These are phyloP conservation scores for Colletotrichum sidae DNA, from an alignment of 2,329 filamentous ascomycete species.

Conservation along the genomic window DNA sequence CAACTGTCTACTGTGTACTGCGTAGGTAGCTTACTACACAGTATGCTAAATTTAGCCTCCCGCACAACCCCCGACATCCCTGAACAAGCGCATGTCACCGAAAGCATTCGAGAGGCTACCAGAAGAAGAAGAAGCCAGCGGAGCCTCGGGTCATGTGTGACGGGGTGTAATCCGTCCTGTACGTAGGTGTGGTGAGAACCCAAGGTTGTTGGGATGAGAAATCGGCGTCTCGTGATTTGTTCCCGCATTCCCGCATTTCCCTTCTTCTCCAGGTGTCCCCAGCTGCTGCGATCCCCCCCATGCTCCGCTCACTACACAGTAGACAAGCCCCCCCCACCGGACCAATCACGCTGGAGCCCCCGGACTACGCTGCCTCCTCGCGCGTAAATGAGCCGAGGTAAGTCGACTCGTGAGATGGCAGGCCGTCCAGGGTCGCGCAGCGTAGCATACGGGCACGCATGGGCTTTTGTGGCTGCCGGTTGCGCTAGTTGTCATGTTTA, in stretches of 20 bases:
- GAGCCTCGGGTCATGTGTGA: constrained; percentile 23
- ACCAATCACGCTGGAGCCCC: constrained; percentile 14
- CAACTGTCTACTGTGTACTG: no score
- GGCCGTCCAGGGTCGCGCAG: no score
- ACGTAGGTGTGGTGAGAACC: no score
- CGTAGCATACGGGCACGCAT: no score
- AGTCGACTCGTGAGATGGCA: constrained; percentile 24
- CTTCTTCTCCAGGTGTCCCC: constrained; percentile 11
- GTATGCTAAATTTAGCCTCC: no score
- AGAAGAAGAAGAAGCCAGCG: not conserved
- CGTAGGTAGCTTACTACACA: no score
- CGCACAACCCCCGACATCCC: not conserved
- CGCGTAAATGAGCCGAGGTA: constrained; percentile 39
- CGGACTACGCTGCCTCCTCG: constrained; percentile 23
- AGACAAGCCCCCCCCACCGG: constrained; percentile 7
- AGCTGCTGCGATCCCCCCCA: constrained; percentile 13
- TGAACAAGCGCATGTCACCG: not conserved
- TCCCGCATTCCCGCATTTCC: constrained; percentile 30
- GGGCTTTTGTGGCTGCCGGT: no score
- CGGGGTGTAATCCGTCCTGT: no score
- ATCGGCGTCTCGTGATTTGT: constrained; percentile 35
- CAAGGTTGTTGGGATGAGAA: constrained; percentile 27
- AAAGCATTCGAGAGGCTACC: not conserved
- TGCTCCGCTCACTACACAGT: not conserved
- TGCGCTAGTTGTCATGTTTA: no score